These are phyloP conservation scores for Alternaria conjuncta DNA, from an alignment of 2,329 filamentous ascomycete genomes.

Conservation along the genomic window DNA sequence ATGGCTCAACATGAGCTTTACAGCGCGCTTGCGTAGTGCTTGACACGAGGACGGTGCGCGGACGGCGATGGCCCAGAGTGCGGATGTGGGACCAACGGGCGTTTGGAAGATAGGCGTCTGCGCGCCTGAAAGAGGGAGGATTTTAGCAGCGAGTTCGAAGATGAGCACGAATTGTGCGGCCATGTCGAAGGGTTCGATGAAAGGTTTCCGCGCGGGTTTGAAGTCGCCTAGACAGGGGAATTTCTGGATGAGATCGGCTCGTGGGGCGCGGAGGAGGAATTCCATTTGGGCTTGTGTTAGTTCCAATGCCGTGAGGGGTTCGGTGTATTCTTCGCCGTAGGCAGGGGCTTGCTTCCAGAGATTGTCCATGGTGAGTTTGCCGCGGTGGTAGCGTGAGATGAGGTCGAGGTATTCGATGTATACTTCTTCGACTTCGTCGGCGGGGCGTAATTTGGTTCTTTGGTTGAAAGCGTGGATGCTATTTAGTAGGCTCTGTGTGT, in stretches of 20 bases:
- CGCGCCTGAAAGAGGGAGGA: slow-evolving; percentile 10
- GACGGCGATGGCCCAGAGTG: slow-evolving; percentile 34
- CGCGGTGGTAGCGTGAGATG: slow-evolving; percentile 13
- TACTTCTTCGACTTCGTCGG: slow-evolving; percentile 20
- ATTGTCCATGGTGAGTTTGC: slow-evolving; percentile 7
- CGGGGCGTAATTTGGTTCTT: slow-evolving; percentile 13
- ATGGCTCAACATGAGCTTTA: slow-evolving; percentile 33
- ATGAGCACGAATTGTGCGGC: slow-evolving; percentile 20
- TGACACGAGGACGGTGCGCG: slow-evolving; percentile 27
- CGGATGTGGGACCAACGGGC: slow-evolving; percentile 29
- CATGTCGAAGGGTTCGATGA: slow-evolving; percentile 24
- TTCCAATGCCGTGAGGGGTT: slow-evolving; percentile 12
- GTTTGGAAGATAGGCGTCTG: slow-evolving; percentile 35
- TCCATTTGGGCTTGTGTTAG: slow-evolving; percentile 21
- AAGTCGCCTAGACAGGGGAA: slow-evolving; percentile 18
- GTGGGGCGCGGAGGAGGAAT: slow-evolving; percentile 20
- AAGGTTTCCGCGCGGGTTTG: slow-evolving; percentile 11
- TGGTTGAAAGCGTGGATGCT: slow-evolving; percentile 36
- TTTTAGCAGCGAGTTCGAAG: slow-evolving; percentile 22
- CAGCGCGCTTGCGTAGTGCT: slow-evolving; percentile 31
- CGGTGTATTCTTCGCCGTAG: not conserved
- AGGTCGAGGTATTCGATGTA: slow-evolving; percentile 8
- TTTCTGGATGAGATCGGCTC: slow-evolving; percentile 11
- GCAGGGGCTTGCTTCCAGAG: slow-evolving; percentile 7
- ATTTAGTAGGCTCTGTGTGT: slow-evolving; percentile 32